Evolutionary conservation across 192 early-diverging fungal species (phyloP).

Genomic region (Chytriomyces sp.): DNA sequence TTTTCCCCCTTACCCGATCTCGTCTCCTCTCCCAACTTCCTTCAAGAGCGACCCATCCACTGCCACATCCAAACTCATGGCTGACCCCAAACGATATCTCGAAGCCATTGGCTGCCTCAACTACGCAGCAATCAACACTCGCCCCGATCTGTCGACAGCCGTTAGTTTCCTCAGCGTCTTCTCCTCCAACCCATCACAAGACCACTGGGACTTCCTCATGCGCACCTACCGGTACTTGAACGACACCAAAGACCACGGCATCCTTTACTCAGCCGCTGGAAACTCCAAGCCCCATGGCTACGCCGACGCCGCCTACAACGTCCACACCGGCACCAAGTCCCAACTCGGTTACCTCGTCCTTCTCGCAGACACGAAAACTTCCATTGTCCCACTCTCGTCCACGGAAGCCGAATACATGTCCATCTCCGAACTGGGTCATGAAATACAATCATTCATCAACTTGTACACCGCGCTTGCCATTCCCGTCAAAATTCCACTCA

Average conservation of each 20-base stretch:
- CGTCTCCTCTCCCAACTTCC: neutral
- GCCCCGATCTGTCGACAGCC: neutral
- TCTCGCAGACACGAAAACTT: neutral
- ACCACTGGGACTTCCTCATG: slow-evolving; percentile 2
- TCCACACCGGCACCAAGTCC: neutral
- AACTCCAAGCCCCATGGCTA: neutral
- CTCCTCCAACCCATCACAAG: neutral
- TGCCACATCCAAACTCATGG: neutral
- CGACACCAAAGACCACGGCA: no score
- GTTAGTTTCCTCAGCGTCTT: neutral
- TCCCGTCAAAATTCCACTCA: neutral
- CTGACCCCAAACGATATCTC: neutral
- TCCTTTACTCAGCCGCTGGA: neutral
- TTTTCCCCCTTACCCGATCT: neutral
- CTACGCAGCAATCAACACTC: slow-evolving; percentile 1
- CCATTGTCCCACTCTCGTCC: neutral
- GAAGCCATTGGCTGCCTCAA: neutral
- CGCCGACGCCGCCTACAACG: slow-evolving; percentile 19
- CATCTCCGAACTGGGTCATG: neutral
- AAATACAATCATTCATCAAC: slow-evolving; percentile 7
- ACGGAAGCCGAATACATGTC: slow-evolving; percentile 21
- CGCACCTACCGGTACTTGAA: neutral
- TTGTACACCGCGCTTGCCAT: neutral
- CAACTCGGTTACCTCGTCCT: slow-evolving; percentile 9
- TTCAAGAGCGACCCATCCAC: neutral